These are phyloP conservation scores for Gloeopeniophorella convolvens DNA, from an alignment of 768 basidiomycete species.

Conservation along the genomic window DNA sequence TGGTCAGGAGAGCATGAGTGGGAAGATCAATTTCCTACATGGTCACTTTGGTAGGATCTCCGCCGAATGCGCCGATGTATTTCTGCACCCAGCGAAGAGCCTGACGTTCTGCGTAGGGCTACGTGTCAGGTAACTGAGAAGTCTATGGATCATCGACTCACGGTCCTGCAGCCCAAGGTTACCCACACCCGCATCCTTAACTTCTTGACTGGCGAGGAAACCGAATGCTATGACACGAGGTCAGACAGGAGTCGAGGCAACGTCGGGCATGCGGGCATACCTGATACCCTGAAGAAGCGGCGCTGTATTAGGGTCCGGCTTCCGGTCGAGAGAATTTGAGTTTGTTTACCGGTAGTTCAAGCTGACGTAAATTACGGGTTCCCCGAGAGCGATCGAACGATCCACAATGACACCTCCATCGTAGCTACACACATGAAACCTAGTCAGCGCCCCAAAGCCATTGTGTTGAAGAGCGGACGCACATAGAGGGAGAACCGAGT, in stretches of 20 bases:
- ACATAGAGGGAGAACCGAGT: background rate
- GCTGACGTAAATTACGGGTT: slow-evolving; percentile 24
- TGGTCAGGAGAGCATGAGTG: background rate
- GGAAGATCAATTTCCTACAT: slow-evolving; percentile 33
- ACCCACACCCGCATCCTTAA: slow-evolving; percentile 44
- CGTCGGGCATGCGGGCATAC: background rate
- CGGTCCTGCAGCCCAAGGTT: slow-evolving; percentile 63
- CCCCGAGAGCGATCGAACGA: slow-evolving; percentile 20
- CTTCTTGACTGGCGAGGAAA: slow-evolving; percentile 45
- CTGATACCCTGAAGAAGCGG: background rate
- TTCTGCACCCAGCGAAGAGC: slow-evolving; percentile 61
- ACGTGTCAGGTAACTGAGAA: too few species aligned
- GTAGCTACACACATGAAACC: background rate
- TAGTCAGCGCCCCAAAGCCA: background rate
- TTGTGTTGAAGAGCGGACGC: background rate
- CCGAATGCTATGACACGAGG: slow-evolving; percentile 34
- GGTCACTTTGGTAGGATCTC: slow-evolving; percentile 54
- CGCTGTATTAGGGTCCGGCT: background rate
- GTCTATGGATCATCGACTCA: too few species aligned
- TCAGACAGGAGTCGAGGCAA: background rate
- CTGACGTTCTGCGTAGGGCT: slow-evolving; percentile 49
- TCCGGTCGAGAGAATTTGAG: background rate
- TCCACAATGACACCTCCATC: slow-evolving; percentile 18
- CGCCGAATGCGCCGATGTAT: slow-evolving; percentile 57
- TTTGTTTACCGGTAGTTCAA: slow-evolving; percentile 23